A percentile compares a stretch with the other conserved stretches of the same genome.
Conservation (phyloP, 2,329 filamentous ascomycete genomes). For the Penicillium verrucosum region DNA sequence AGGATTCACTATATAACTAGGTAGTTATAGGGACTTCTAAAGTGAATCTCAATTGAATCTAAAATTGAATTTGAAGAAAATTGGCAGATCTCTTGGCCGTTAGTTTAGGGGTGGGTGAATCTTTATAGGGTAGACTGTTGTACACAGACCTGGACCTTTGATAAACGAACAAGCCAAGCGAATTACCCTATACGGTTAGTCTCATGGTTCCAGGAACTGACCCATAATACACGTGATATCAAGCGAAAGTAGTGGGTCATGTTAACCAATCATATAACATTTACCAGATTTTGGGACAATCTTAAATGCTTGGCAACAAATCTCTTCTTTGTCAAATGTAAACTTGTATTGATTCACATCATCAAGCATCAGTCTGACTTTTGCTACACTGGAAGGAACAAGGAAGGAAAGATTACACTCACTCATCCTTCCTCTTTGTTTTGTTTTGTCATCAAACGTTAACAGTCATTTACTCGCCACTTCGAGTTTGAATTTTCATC, state of each 20-base stretch:
- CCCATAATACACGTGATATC: conserved; percentile 1
- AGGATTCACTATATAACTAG: too few relatives aligned
- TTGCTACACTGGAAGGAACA: background rate
- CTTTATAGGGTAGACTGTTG: too few relatives aligned
- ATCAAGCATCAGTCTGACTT: background rate
- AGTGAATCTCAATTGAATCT: too few relatives aligned
- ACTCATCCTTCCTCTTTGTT: background rate
- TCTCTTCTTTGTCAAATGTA: conserved; percentile 8
- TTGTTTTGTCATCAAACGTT: conserved; percentile 35
- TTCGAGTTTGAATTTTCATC: conserved; percentile 2
- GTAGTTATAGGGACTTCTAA: too few relatives aligned
- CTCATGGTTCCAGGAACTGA: background rate
- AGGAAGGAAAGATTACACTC: background rate
- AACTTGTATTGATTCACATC: background rate
- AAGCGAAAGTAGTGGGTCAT: background rate
- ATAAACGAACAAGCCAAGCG: background rate
- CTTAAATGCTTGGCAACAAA: conserved; percentile 12
- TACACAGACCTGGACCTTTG: background rate
- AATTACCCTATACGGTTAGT: background rate
- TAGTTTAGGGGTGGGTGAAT: too few relatives aligned
- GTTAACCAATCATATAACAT: background rate
- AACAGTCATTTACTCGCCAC: conserved; percentile 40
- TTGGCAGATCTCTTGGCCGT: too few relatives aligned
- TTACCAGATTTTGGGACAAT: background rate
- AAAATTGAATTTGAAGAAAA: too few relatives aligned